phyloP scores from a whole-genome alignment of 768 basidiomycete genomes.

The Saitozyma sp. region DNA sequence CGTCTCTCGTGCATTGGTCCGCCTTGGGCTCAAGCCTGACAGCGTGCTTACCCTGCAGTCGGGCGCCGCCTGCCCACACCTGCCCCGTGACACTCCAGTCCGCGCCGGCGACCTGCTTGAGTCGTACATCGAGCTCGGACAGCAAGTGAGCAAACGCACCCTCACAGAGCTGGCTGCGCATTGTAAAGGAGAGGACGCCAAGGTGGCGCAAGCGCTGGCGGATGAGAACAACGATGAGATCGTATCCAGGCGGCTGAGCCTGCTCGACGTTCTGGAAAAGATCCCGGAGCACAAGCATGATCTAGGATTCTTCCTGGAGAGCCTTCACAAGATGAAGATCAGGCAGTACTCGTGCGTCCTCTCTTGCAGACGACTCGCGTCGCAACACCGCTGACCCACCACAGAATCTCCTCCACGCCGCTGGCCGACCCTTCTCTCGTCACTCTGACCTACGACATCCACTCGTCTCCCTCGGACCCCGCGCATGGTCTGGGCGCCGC shows the following conservation, averaged over 20 bases:
- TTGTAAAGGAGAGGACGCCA: too few relatives aligned
- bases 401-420: too few relatives aligned
- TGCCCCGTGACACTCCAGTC: neutral
- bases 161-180: too few relatives aligned
- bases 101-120: neutral
- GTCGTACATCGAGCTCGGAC: neutral
- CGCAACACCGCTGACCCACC: too few relatives aligned
- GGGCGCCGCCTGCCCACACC: neutral
- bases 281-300: neutral
- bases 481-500: too few relatives aligned
- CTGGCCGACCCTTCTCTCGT: too few relatives aligned
- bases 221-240: neutral
- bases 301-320: neutral
- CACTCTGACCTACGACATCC: too few relatives aligned
- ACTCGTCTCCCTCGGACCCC: too few relatives aligned
- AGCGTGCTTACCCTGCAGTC: neutral
- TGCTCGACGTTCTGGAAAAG: neutral
- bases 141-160: neutral
- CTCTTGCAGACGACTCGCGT: too few relatives aligned
- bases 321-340: neutral
- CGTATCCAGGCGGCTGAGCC: neutral
- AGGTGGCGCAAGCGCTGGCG: too few relatives aligned
- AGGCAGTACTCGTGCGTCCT: constrained; percentile 34
- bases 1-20: neutral
- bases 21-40: neutral